phyloP scores from a whole-genome alignment of 371 early-diverging fungal species.

The Mucor indicus region DNA sequence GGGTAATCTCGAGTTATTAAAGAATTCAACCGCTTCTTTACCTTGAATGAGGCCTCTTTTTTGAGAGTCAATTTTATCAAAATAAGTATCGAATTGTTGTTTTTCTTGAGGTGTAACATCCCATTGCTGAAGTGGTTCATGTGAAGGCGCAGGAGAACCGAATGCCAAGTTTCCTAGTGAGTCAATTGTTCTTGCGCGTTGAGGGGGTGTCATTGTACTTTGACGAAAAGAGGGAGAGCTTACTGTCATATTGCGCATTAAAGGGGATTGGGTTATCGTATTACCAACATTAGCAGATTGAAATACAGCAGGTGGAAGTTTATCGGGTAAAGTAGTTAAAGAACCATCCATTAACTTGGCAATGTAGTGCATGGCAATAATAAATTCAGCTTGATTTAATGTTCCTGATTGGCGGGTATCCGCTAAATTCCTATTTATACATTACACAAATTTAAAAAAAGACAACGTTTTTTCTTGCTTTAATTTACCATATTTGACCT shows the following conservation, averaged over 20 bases:
- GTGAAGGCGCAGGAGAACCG: conserved; percentile 14
- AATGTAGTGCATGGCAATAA: conserved; percentile 82
- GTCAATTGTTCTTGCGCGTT: conserved; percentile 40
- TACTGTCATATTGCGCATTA: conserved; percentile 9
- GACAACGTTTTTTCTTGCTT: background rate
- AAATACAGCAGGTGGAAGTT: conserved; percentile 61
- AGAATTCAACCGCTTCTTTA: conserved; percentile 75
- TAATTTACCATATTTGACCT: conserved; percentile 45
- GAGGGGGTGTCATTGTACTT: conserved; percentile 35
- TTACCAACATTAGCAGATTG: conserved; percentile 35
- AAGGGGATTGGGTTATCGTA: conserved; percentile 11
- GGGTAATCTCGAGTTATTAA: conserved; percentile 74
- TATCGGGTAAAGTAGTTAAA: conserved; percentile 52
- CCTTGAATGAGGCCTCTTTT: conserved; percentile 23
- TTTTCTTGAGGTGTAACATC: conserved; percentile 66
- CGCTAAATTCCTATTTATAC: conserved; percentile 54
- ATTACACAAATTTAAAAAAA: too few species aligned
- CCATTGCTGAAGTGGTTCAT: conserved; percentile 50
- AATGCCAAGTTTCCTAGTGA: conserved; percentile 47
- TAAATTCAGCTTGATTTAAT: conserved; percentile 70
- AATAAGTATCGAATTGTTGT: conserved; percentile 62
- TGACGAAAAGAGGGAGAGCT: conserved; percentile 10
- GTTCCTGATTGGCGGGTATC: conserved; percentile 70
- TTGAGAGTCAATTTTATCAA: conserved; percentile 64
- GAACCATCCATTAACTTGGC: conserved; percentile 72